Conservation (phyloP, 2,329 filamentous ascomycete genomes). For the Colletotrichum camelliae region DNA sequence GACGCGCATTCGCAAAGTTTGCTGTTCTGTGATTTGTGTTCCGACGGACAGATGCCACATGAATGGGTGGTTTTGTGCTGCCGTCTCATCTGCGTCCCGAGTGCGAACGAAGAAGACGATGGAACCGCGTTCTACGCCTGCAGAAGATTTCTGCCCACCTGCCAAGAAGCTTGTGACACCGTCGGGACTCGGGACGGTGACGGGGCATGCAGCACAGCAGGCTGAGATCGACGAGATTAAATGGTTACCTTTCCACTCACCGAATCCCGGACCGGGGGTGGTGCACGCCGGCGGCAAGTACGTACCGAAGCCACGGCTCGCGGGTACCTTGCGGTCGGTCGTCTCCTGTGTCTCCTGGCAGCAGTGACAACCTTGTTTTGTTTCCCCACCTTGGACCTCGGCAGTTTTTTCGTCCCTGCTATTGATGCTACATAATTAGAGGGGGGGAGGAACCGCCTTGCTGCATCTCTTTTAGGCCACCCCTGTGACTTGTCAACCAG, state of each 20-base stretch:
- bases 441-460: background rate
- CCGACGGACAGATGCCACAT: background rate
- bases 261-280: background rate
- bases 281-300: background rate
- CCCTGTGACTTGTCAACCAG: background rate
- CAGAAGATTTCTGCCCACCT: background rate
- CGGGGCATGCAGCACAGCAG: background rate
- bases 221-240: background rate
- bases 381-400: conserved; percentile 17
- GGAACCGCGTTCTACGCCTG: background rate
- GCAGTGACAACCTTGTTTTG: background rate
- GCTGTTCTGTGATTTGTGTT: background rate
- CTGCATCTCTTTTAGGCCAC: background rate
- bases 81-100: background rate
- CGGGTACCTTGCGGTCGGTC: background rate
- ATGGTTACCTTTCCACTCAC: background rate
- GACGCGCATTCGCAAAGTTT: background rate
- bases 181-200: background rate
- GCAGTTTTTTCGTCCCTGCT: background rate
- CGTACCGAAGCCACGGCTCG: background rate
- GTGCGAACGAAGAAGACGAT: background rate
- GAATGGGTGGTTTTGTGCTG: background rate
- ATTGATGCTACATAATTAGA: conserved; percentile 10
- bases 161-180: conserved; percentile 18
- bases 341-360: no score